A percentile compares a stretch with the other conserved stretches of the same genome.
Evolutionary conservation across 345 rosid genomes (phyloP).

Genomic region (Citrus reticulata): DNA sequence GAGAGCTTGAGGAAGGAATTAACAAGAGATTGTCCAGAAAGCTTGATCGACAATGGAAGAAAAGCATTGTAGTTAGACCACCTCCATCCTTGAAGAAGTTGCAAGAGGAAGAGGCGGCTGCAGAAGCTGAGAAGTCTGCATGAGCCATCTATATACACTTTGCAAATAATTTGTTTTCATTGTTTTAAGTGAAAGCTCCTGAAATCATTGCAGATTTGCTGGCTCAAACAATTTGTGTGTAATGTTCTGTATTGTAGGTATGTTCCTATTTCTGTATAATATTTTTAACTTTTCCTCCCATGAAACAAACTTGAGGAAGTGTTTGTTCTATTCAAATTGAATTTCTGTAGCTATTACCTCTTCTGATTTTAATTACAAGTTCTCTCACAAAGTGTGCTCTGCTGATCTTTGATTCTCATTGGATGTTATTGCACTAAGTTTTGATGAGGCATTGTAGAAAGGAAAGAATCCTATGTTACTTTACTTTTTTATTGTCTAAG

Average conservation of each 20-base stretch:
- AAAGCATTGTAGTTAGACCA: constrained; percentile 76
- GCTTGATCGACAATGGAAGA: constrained; percentile 87
- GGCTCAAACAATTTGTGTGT: constrained; percentile 10
- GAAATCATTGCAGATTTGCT: background rate
- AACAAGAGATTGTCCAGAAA: constrained; percentile 88
- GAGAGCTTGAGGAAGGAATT: constrained; percentile 88
- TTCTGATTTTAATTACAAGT: background rate
- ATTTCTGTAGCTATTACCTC: background rate
- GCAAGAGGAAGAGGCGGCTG: constrained; percentile 83
- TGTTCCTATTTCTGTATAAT: background rate
- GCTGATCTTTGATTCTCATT: background rate
- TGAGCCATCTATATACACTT: constrained; percentile 22
- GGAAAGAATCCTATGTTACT: background rate
- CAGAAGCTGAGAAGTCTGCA: constrained; percentile 63
- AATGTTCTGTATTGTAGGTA: background rate
- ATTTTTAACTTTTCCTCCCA: background rate
- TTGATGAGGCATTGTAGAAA: background rate
- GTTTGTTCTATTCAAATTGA: background rate
- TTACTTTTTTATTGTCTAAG: background rate
- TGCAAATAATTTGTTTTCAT: background rate
- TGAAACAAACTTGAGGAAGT: background rate
- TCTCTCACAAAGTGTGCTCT: background rate
- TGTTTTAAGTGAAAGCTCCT: background rate
- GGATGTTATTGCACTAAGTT: background rate
- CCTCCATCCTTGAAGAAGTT: constrained; percentile 74